Conservation (phyloP, 2,329 filamentous ascomycete genomes). For the Scytalidium lignicola region DNA sequence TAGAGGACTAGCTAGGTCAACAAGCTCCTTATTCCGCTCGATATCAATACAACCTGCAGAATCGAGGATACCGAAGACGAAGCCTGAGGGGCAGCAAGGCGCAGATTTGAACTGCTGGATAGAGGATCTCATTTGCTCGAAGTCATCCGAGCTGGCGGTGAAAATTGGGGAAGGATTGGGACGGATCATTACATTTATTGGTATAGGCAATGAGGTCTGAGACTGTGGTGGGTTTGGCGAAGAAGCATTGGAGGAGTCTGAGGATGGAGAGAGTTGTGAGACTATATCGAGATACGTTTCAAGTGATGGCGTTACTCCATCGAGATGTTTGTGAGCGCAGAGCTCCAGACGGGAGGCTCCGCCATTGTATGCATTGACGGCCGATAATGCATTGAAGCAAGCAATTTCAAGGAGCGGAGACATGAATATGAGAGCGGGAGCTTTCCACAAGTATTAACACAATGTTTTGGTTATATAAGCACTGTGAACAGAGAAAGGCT, state of each 20-base stretch:
- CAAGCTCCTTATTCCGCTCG: slow-evolving; percentile 34
- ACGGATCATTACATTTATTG: slow-evolving; percentile 49
- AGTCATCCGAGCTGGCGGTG: slow-evolving; percentile 35
- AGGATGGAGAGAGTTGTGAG: slow-evolving; percentile 20
- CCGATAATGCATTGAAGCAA: slow-evolving; percentile 40
- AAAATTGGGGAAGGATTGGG: slow-evolving; percentile 40
- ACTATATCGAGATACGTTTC: background rate
- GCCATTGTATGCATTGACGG: slow-evolving; percentile 32
- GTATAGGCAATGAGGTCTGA: slow-evolving; percentile 22
- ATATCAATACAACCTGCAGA: slow-evolving; percentile 31
- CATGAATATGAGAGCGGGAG: no score
- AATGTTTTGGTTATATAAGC: no score
- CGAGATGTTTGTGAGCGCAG: slow-evolving; percentile 34
- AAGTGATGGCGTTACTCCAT: slow-evolving; percentile 36
- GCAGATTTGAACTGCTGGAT: slow-evolving; percentile 30
- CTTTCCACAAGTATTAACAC: no score
- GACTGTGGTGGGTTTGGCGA: slow-evolving; percentile 4
- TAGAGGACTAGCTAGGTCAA: slow-evolving; percentile 32
- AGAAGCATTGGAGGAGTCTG: slow-evolving; percentile 1
- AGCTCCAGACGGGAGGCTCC: slow-evolving; percentile 49
- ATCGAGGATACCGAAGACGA: slow-evolving; percentile 46
- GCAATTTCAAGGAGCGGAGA: slow-evolving; percentile 38
- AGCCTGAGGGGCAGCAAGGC: slow-evolving; percentile 33
- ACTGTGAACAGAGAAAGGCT: no score
- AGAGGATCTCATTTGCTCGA: slow-evolving; percentile 36